These are phyloP conservation scores for Hydnum rufescens DNA, from an alignment of 768 basidiomycete genomes.

Conservation along the genomic window DNA sequence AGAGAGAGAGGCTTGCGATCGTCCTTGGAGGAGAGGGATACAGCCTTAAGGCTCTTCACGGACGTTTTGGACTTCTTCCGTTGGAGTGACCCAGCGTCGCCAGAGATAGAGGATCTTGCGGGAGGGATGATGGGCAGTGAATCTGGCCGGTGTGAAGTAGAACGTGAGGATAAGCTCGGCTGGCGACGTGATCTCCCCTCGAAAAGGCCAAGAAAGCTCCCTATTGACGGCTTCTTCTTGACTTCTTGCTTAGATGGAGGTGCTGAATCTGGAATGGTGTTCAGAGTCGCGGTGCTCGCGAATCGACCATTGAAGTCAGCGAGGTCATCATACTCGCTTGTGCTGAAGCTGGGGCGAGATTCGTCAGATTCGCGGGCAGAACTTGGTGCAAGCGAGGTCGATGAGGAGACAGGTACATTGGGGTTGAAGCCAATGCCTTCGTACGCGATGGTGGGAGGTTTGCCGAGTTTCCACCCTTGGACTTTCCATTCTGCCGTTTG, in stretches of 20 bases:
- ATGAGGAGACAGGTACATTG: background rate
- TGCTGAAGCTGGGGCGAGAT: conserved; percentile 51
- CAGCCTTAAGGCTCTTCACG: conserved; percentile 5
- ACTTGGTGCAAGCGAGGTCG: conserved; percentile 3
- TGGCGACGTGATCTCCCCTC: background rate
- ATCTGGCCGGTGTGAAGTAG: background rate
- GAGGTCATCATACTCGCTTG: conserved; percentile 76
- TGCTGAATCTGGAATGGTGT: background rate
- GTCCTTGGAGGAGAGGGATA: background rate
- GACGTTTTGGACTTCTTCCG: conserved; percentile 7
- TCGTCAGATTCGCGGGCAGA: conserved; percentile 9
- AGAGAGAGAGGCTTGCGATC: background rate
- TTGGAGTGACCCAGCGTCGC: background rate
- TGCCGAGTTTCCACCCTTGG: conserved; percentile 94
- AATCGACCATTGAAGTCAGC: conserved; percentile 75
- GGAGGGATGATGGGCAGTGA: background rate
- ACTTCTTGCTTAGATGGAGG: background rate
- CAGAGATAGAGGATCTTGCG: background rate
- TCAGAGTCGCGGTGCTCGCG: conserved; percentile 27
- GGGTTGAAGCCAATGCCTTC: conserved; percentile 66
- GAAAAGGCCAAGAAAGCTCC: conserved; percentile 4
- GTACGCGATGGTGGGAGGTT: conserved; percentile 68
- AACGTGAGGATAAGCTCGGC: background rate
- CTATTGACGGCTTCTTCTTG: conserved; percentile 8
- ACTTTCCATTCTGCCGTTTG: conserved; percentile 96